A percentile compares a stretch with the other conserved stretches of the same genome.
These are phyloP conservation scores for Yamadazyma kitorensis DNA, from an alignment of 805 yeast genomes.

Conservation along the genomic window DNA sequence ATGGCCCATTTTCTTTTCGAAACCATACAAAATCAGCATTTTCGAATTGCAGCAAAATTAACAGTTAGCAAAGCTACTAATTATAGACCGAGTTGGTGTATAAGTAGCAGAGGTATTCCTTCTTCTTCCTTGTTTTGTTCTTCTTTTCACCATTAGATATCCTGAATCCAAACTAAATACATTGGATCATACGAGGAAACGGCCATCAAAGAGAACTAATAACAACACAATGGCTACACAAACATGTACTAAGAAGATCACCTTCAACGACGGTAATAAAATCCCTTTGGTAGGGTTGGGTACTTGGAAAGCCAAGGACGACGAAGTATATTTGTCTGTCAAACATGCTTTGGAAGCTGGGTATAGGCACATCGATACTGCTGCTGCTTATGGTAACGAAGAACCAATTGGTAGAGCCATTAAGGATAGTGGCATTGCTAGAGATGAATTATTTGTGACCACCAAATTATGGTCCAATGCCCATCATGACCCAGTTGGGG, in stretches of 20 bases:
- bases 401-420: conserved; percentile 56
- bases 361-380: conserved; percentile 76
- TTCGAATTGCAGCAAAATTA: no score
- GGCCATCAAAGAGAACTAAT: no score
- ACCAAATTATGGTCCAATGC: conserved; percentile 65
- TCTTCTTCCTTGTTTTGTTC: no score
- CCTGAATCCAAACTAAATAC: no score
- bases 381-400: conserved; percentile 67
- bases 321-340: conserved; percentile 56
- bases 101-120: no score
- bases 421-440: conserved; percentile 56
- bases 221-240: conserved; percentile 5
- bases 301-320: conserved; percentile 60
- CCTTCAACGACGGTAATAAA: conserved; percentile 54
- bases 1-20: no score
- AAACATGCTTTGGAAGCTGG: conserved; percentile 58
- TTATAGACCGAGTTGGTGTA: no score
- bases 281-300: conserved; percentile 72
- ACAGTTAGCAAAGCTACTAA: no score
- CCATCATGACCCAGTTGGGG: conserved; percentile 50
- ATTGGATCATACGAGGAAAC: no score
- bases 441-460: conserved; percentile 66
- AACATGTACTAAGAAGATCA: conserved; percentile 14
- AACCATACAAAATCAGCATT: no score
- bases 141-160: no score